phyloP scores from a whole-genome alignment of 768 basidiomycete species.

The Pulveroboletus sp. region DNA sequence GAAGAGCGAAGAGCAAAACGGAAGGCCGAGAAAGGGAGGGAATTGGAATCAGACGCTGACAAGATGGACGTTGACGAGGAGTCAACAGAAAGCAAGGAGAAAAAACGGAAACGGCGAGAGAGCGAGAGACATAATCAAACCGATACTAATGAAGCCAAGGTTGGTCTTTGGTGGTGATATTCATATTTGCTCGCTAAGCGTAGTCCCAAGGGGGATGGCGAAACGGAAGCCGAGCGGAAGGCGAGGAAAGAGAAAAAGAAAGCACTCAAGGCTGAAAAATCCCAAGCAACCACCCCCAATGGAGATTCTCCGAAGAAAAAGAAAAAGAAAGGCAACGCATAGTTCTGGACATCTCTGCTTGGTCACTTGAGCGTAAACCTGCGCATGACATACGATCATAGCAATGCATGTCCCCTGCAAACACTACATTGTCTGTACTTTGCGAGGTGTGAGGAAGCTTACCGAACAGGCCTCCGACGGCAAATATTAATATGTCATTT shows the following conservation, averaged over 20 bases:
- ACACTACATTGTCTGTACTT: no score
- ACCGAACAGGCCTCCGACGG: no score
- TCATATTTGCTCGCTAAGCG: conserved; percentile 5
- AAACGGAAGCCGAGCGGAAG: conserved; percentile 84
- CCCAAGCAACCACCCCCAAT: conserved; percentile 39
- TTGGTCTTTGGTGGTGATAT: conserved; percentile 25
- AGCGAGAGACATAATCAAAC: conserved; percentile 50
- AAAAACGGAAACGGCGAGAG: conserved; percentile 51
- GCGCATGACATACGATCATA: conserved; percentile 1
- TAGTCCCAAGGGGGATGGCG: conserved; percentile 41
- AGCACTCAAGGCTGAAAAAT: conserved; percentile 76
- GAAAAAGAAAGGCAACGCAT: conserved; percentile 35
- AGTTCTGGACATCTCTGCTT: conserved; percentile 9
- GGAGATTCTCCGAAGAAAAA: conserved; percentile 47
- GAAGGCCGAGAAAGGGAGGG: conserved; percentile 51
- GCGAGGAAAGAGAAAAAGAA: conserved; percentile 78
- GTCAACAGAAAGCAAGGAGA: conserved; percentile 35
- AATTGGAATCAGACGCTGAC: conserved; percentile 34
- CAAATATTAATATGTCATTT: no score
- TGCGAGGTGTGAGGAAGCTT: no score
- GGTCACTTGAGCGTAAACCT: not conserved
- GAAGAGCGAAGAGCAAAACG: conserved; percentile 76
- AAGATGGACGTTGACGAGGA: conserved; percentile 48
- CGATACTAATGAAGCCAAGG: conserved; percentile 40
- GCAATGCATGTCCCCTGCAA: not conserved